Conservation (phyloP, 495 filamentous ascomycete genomes). For the Penicillium herquei region DNA sequence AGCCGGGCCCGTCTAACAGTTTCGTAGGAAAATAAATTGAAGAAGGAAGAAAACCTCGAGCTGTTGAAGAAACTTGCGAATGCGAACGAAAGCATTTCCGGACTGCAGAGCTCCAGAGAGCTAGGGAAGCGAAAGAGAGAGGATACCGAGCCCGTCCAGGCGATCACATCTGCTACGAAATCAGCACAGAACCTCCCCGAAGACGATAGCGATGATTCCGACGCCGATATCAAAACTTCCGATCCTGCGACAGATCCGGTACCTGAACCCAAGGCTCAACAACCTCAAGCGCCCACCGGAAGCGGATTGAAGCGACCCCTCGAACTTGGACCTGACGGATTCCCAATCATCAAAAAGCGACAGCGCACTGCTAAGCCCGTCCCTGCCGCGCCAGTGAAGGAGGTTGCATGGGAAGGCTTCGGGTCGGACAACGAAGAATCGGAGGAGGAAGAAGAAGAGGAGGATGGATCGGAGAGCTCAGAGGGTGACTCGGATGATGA, state of each 20-base stretch:
- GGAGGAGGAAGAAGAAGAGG: constrained; percentile 16
- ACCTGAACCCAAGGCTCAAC: constrained; percentile 18
- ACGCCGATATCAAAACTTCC: constrained; percentile 26
- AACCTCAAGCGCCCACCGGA: constrained; percentile 46
- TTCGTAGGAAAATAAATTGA: constrained; percentile 77
- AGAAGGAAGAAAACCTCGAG: constrained; percentile 87
- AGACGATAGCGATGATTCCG: constrained; percentile 40
- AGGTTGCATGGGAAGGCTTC: constrained; percentile 62
- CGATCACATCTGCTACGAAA: constrained; percentile 1
- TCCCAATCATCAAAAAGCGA: constrained; percentile 74
- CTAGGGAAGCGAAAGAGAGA: constrained; percentile 57
- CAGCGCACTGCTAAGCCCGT: constrained; percentile 39
- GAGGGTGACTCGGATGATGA: constrained; percentile 20
- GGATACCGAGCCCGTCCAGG: constrained; percentile 12
- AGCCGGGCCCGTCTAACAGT: constrained; percentile 17
- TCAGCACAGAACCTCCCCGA: constrained; percentile 26
- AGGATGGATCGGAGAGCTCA: constrained; percentile 15
- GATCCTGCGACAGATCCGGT: constrained; percentile 17
- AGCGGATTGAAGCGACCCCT: constrained; percentile 86
- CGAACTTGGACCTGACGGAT: constrained; percentile 71
- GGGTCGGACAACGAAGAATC: constrained; percentile 25
- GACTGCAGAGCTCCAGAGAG: constrained; percentile 71
- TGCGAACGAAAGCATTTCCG: constrained; percentile 75
- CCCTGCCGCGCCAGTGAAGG: constrained; percentile 34
- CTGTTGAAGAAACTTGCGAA: constrained; percentile 78